Percentiles rank a stretch among this genome's conserved stretches.
These are phyloP conservation scores for Lactarius hengduanensis DNA, from an alignment of 768 basidiomycete species.

Conservation along the genomic window DNA sequence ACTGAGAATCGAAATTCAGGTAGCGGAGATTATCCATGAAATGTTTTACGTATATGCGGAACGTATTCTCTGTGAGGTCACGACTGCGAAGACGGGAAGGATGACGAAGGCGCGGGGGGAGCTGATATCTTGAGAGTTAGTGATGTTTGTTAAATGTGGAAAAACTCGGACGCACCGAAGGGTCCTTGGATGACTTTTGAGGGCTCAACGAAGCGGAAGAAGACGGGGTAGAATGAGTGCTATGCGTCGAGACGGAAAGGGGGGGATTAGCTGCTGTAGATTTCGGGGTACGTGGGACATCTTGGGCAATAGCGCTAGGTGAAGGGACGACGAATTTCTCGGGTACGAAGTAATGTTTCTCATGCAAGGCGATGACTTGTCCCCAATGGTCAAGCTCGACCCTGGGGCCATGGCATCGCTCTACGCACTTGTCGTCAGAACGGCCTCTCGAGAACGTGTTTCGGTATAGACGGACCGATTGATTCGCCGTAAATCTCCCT, in stretches of 20 bases:
- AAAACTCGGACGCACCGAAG: slow-evolving; percentile 23
- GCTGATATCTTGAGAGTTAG: slow-evolving; percentile 29
- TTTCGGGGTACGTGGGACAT: slow-evolving; percentile 17
- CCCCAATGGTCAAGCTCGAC: slow-evolving; percentile 26
- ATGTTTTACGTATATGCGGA: slow-evolving; percentile 74
- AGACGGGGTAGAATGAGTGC: slow-evolving; percentile 9
- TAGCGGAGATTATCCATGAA: slow-evolving; percentile 61
- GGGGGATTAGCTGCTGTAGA: slow-evolving; percentile 1
- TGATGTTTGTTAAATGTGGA: not conserved
- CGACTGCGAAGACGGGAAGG: slow-evolving; percentile 64
- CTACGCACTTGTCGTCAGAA: slow-evolving; percentile 20
- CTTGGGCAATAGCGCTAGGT: not conserved
- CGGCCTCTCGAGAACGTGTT: not conserved
- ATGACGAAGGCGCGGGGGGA: slow-evolving; percentile 58
- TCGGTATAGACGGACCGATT: slow-evolving; percentile 17
- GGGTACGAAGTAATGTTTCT: slow-evolving; percentile 17
- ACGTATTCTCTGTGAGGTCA: slow-evolving; percentile 69
- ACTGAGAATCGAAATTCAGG: slow-evolving; percentile 5
- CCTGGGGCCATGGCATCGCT: slow-evolving; percentile 15
- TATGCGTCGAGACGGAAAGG: not conserved
- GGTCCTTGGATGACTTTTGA: slow-evolving; percentile 14
- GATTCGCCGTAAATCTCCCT: slow-evolving; percentile 21
- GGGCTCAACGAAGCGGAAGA: slow-evolving; percentile 23
- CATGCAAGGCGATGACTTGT: slow-evolving; percentile 20
- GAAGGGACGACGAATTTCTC: slow-evolving; percentile 24